Percentiles rank a stretch among this genome's conserved stretches.
phyloP scores from a whole-genome alignment of 345 rosid genomes.

The Cardamine resedifolia region DNA sequence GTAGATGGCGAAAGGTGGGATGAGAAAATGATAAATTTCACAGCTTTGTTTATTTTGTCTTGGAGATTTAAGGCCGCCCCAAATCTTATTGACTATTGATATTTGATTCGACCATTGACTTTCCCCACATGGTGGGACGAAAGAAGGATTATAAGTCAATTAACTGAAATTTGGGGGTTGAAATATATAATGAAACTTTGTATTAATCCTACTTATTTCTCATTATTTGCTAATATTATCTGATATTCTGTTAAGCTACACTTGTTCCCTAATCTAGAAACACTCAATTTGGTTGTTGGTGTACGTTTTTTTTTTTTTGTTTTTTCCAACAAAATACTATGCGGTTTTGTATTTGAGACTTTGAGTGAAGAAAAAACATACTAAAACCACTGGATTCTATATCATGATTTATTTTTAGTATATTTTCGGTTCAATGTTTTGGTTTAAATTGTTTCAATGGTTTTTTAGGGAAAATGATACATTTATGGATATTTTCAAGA shows the following conservation, averaged over 20 bases:
- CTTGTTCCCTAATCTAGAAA: not conserved
- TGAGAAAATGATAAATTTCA: not conserved
- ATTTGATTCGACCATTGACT: conserved; percentile 22
- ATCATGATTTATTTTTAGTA: no score
- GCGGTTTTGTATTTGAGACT: not conserved
- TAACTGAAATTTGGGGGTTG: conserved; percentile 10
- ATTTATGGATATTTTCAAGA: not conserved
- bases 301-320: no score
- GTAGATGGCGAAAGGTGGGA: conserved; percentile 20
- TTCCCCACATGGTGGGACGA: not conserved
- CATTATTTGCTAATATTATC: not conserved
- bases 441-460: not conserved
- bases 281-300: not conserved
- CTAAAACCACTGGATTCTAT: not conserved
- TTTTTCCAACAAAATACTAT: no score
- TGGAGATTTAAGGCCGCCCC: not conserved
- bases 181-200: not conserved
- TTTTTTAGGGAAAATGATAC: not conserved
- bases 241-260: not conserved
- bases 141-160: not conserved
- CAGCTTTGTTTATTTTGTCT: conserved; percentile 6
- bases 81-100: not conserved
- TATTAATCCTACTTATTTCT: not conserved
- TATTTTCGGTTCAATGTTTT: no score
- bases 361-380: no score